These are phyloP conservation scores for Gardenia jasminoides DNA, from an alignment of 257 asterid species.

Conservation along the genomic window DNA sequence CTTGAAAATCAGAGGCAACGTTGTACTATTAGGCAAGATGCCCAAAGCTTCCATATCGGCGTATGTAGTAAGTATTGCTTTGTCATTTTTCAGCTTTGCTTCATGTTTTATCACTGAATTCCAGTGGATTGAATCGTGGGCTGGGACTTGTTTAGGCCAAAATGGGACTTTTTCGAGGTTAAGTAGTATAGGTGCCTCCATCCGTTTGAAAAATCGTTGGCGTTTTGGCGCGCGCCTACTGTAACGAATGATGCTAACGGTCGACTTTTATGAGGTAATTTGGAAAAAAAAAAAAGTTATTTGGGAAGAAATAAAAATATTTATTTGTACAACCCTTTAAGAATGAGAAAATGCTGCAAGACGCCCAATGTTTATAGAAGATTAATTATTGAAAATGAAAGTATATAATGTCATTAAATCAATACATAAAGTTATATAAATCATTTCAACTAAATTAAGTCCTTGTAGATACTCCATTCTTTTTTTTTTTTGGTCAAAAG, in stretches of 20 bases:
- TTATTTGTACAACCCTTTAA: no score
- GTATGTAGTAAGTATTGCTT: slow-evolving; percentile 25
- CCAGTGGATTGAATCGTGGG: slow-evolving; percentile 22
- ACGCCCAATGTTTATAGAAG: no score
- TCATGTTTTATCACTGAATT: slow-evolving; percentile 23
- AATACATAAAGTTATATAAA: no score
- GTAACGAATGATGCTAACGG: background rate
- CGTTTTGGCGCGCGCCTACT: slow-evolving; percentile 10
- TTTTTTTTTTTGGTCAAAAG: no score
- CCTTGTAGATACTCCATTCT: no score
- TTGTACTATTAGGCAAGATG: slow-evolving; percentile 16
- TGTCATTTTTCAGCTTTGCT: slow-evolving; percentile 26
- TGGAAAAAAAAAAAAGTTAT: no score
- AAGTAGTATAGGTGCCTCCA: slow-evolving; percentile 22
- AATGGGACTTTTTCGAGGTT: slow-evolving; percentile 19
- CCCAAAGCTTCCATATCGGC: slow-evolving; percentile 29
- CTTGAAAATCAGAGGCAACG: slow-evolving; percentile 34
- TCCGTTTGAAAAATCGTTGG: slow-evolving; percentile 6
- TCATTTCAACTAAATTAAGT: no score
- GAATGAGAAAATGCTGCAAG: no score
- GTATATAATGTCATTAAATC: no score
- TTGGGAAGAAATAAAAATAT: no score
- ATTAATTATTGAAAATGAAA: no score
- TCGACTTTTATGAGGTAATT: no score
- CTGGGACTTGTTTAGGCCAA: slow-evolving; percentile 3